These are phyloP conservation scores for Penicillium sp. DNA, from an alignment of 2,329 filamentous ascomycete genomes.

Conservation along the genomic window DNA sequence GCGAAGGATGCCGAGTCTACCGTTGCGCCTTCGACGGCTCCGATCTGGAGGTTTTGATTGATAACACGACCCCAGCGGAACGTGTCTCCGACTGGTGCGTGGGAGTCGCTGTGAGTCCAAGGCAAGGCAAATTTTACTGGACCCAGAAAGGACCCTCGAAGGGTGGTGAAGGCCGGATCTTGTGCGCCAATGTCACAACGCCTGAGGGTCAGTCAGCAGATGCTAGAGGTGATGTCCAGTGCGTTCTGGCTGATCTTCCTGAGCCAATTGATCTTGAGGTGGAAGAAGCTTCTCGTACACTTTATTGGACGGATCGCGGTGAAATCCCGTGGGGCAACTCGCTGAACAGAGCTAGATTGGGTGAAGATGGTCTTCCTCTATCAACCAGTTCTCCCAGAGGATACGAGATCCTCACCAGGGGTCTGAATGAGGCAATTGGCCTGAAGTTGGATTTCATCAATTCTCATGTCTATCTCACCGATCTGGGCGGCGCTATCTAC, in stretches of 20 bases:
- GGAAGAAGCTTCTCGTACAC: constrained; percentile 42
- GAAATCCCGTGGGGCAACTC: constrained; percentile 56
- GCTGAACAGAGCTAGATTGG: constrained; percentile 44
- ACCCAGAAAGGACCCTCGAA: constrained; percentile 59
- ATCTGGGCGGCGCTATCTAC: constrained; percentile 25
- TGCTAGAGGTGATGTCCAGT: constrained; percentile 44
- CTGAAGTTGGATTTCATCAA: constrained; percentile 22
- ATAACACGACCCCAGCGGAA: constrained; percentile 33
- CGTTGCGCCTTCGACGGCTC: constrained; percentile 39
- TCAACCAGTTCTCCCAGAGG: neutral
- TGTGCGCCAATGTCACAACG: constrained; percentile 48
- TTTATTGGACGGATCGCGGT: constrained; percentile 63
- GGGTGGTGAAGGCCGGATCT: constrained; percentile 52
- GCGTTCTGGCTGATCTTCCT: constrained; percentile 47
- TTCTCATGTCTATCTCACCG: constrained; percentile 26
- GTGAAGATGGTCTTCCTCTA: constrained; percentile 6
- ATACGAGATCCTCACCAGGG: constrained; percentile 19
- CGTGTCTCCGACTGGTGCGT: constrained; percentile 51
- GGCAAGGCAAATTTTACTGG: constrained; percentile 55
- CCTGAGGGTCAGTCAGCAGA: constrained; percentile 34
- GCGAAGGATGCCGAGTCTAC: constrained; percentile 42
- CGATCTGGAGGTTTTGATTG: constrained; percentile 21
- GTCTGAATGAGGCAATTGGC: constrained; percentile 30
- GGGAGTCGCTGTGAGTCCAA: constrained; percentile 51
- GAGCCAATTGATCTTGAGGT: constrained; percentile 60